Evolutionary conservation across 2,329 filamentous ascomycete genomes (phyloP), one percentile per base, ranked within the genome.

Genomic region (Tolypocladium ophioglossoides): DNA sequence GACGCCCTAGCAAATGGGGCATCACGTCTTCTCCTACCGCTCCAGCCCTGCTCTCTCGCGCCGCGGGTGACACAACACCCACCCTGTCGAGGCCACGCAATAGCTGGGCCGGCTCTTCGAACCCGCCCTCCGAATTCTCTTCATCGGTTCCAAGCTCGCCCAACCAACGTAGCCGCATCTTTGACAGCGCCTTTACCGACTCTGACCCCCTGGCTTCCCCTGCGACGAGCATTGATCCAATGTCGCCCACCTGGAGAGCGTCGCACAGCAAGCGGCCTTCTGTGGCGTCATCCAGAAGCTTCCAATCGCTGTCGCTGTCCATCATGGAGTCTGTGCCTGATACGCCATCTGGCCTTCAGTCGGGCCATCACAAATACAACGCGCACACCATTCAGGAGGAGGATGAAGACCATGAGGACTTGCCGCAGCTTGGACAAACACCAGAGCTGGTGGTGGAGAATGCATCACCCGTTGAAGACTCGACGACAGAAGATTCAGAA

Each of bases 121-220:
- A 66, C 85, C 86, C 27, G 64, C 79, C 53, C 76, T 86, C 62
- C 81, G 84, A 87, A 11, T 83, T 86, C 55, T 78, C 81, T 2
- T 89, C 87, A 2, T 95, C 91, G 0, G 78, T 86, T 2, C 86
- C 91, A 2, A 91, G 85, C 61, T 96, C 92, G 4, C 91, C 94
- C 1, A 83, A 83, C 34, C 83, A 84, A 58, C 82, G 86, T 20
- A 80, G 80, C 51, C 89, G 88, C 0, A 75, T 96, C 49, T 96
- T 96, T 63, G 92, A 96, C 66, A 79, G 76, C 20, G 85, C 89
- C 52, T 61, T 62, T 39, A 53, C 56, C 4, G 68, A 69, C 12
- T 60, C 85, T 80, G 91, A 89, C 12, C 79, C 85, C 50, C 89
- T 91, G 1, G 86, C 83, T 1, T 96, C 91, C 39, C 92, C 94